A percentile compares a stretch with the other conserved stretches of the same genome.
These are phyloP conservation scores for Rhizopogon vinicolor DNA, from an alignment of 768 basidiomycete species.

Conservation along the genomic window DNA sequence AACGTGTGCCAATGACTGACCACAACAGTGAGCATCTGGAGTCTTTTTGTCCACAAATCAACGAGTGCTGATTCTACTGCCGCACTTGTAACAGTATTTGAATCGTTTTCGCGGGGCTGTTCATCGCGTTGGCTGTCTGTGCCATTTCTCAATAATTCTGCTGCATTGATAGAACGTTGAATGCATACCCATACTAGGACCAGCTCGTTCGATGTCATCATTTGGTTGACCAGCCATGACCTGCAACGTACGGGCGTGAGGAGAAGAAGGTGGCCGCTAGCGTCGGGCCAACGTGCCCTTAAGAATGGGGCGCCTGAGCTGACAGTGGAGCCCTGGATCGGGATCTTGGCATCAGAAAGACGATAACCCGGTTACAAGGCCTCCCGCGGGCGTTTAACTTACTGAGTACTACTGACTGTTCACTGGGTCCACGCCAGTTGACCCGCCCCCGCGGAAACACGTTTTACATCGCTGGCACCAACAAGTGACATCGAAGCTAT, in stretches of 20 bases:
- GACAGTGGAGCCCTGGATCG: too few species aligned
- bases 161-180: neutral
- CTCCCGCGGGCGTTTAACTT: too few species aligned
- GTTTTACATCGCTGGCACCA: too few species aligned
- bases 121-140: neutral
- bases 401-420: too few species aligned
- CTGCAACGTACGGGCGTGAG: slow-evolving; percentile 26
- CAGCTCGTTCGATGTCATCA: neutral
- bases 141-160: neutral
- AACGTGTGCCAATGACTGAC: slow-evolving; percentile 11
- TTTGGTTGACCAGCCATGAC: neutral
- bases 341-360: neutral
- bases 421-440: neutral
- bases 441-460: neutral
- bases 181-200: neutral
- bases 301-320: neutral
- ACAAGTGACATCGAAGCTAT: too few species aligned
- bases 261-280: too few species aligned
- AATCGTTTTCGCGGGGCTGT: neutral
- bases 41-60: slow-evolving; percentile 18
- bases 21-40: slow-evolving; percentile 24
- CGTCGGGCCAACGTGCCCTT: too few species aligned
- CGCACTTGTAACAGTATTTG: neutral
- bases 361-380: too few species aligned
- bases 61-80: slow-evolving; percentile 15